phyloP scores from a whole-genome alignment of 163 green algal genomes.

The Smithsoniella earleae region DNA sequence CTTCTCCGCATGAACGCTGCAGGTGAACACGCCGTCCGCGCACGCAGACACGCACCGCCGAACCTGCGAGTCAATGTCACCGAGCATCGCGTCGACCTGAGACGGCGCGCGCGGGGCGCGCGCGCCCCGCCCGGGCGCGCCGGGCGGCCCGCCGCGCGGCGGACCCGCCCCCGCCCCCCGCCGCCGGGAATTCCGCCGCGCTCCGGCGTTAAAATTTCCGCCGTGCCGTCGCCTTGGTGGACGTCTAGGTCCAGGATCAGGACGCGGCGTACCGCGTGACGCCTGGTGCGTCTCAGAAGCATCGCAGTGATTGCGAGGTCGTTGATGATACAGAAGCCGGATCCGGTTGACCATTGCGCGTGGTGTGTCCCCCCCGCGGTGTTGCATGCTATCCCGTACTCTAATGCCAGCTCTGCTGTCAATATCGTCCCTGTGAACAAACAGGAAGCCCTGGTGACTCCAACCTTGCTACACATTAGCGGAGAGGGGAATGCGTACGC shows the following conservation, averaged over 20 bases:
- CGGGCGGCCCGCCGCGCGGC: too few relatives aligned
- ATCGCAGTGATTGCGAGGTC: slow-evolving; percentile 70
- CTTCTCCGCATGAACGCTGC: slow-evolving; percentile 55
- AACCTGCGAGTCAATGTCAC: background rate
- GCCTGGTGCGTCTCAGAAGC: slow-evolving; percentile 38
- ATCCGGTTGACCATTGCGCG: slow-evolving; percentile 53
- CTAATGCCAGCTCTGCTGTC: slow-evolving; percentile 70
- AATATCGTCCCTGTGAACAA: slow-evolving; percentile 79
- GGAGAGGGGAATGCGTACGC: too few relatives aligned
- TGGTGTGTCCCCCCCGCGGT: slow-evolving; percentile 77
- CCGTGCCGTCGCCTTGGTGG: slow-evolving; percentile 80
- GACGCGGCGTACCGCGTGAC: slow-evolving; percentile 44
- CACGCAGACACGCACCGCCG: background rate
- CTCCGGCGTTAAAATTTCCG: slow-evolving; percentile 44
- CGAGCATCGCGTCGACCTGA: background rate
- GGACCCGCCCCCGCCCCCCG: too few relatives aligned
- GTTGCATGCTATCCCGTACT: slow-evolving; percentile 68
- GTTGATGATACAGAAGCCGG: slow-evolving; percentile 86
- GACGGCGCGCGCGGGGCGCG: background rate
- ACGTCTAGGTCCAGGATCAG: slow-evolving; percentile 82
- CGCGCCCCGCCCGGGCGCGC: too few relatives aligned
- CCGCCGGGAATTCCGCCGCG: background rate
- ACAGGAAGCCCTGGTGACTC: too few relatives aligned
- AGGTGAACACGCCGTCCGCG: slow-evolving; percentile 45
- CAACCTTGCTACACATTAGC: too few relatives aligned